Evolutionary conservation across 306 rosid genomes (phyloP).

Genomic region (Gastrolobium villosum): DNA sequence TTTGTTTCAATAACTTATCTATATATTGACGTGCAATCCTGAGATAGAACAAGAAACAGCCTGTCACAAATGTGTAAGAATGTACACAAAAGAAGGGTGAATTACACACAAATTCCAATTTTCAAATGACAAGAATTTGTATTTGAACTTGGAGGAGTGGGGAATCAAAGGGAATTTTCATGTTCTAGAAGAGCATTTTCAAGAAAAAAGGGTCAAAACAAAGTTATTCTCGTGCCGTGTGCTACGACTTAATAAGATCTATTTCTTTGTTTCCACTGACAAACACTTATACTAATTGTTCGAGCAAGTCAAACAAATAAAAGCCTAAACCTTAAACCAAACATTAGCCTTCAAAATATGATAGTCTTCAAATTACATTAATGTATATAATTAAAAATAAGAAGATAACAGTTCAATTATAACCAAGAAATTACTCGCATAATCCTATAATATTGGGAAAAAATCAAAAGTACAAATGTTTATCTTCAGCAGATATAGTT

Average conservation of each 20-base stretch:
- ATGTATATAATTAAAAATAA: not conserved
- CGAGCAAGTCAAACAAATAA: not conserved
- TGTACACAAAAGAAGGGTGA: slow-evolving; percentile 26
- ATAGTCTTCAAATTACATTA: not conserved
- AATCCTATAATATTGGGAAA: not conserved
- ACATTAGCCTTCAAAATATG: not conserved
- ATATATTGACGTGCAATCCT: slow-evolving; percentile 70
- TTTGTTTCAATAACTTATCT: slow-evolving; percentile 59
- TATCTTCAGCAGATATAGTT: slow-evolving; percentile 21
- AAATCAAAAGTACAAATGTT: not conserved
- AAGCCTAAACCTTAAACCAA: not conserved
- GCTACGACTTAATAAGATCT: not conserved
- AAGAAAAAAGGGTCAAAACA: not conserved
- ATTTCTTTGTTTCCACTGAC: not conserved
- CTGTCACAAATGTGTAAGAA: slow-evolving; percentile 36
- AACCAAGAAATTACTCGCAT: not conserved
- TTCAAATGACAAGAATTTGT: not conserved
- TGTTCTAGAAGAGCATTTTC: not conserved
- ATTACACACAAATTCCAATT: not conserved
- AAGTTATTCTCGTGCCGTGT: not conserved
- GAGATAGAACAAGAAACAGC: slow-evolving; percentile 42
- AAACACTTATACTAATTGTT: not conserved
- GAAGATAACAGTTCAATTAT: not conserved
- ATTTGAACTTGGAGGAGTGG: not conserved
- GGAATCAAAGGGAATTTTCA: not conserved